A percentile compares a stretch with the other conserved stretches of the same genome.
Evolutionary conservation across 805 yeast genomes (phyloP).

Genomic region (Teunomyces atbi): DNA sequence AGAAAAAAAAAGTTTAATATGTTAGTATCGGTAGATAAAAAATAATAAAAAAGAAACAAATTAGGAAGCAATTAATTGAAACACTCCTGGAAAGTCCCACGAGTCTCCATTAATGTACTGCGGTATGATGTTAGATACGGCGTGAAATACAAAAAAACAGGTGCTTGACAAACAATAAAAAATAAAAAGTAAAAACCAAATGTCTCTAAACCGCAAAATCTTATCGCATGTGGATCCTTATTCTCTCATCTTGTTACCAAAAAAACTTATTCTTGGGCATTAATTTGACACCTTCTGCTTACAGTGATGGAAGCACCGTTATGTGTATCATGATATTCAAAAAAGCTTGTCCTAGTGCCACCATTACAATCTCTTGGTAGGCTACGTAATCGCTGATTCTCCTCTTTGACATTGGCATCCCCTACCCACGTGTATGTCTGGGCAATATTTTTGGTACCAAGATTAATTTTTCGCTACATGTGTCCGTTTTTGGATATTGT

Average conservation of each 20-base stretch:
- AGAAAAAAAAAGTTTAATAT: background rate
- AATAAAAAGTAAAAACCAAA: background rate
- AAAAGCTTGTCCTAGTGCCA: background rate
- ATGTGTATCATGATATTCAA: background rate
- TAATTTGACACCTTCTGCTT: background rate
- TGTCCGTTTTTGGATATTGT: background rate
- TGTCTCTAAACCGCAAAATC: background rate
- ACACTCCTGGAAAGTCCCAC: background rate
- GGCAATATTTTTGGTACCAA: background rate
- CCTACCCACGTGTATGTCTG: background rate
- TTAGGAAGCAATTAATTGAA: slow-evolving; percentile 1
- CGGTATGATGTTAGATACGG: background rate
- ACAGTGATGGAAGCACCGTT: background rate
- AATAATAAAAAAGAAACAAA: slow-evolving; percentile 2
- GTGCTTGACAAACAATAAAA: background rate
- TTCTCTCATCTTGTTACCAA: background rate
- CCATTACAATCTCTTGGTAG: background rate
- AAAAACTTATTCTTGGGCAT: background rate
- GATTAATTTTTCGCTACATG: background rate
- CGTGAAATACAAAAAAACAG: background rate
- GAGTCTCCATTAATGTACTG: background rate
- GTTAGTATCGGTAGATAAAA: background rate
- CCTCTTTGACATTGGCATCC: background rate
- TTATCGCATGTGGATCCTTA: background rate
- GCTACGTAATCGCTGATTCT: background rate